A percentile compares a stretch with the other conserved stretches of the same genome.
phyloP scores from a whole-genome alignment of 768 basidiomycete species.

The Pleurotus giganteus region DNA sequence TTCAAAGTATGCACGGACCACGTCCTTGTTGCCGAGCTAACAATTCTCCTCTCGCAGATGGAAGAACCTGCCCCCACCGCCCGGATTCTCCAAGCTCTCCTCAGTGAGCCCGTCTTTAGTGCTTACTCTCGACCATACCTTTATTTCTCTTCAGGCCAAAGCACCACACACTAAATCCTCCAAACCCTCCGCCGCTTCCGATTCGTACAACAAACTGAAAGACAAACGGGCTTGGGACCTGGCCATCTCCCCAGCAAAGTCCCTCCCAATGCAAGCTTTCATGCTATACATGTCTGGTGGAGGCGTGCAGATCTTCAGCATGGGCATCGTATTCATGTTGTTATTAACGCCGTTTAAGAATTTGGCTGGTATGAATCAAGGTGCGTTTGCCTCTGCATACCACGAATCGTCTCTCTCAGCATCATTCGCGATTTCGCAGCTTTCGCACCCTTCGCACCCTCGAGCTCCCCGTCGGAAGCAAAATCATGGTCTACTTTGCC shows the following conservation, averaged over 20 bases:
- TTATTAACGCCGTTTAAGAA: conserved; percentile 86
- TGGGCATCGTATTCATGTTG: conserved; percentile 95
- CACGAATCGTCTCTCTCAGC: neutral
- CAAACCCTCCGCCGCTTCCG: conserved; percentile 30
- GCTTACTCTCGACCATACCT: neutral
- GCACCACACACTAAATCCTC: conserved; percentile 25
- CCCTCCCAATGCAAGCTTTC: conserved; percentile 94
- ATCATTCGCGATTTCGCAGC: conserved; percentile 38
- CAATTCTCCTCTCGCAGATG: neutral
- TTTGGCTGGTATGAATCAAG: conserved; percentile 70
- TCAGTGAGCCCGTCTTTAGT: neutral
- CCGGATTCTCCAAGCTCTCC: conserved; percentile 7
- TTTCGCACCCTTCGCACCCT: conserved; percentile 73
- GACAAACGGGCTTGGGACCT: conserved; percentile 84
- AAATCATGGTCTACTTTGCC: conserved; percentile 54
- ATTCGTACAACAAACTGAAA: conserved; percentile 66
- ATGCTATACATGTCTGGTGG: conserved; percentile 99
- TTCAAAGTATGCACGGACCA: conserved; percentile 1
- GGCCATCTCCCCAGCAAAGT: conserved; percentile 82
- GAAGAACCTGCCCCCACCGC: conserved; percentile 11
- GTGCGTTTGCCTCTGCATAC: conserved; percentile 39
- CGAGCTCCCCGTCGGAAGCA: conserved; percentile 42
- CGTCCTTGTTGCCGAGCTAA: neutral
- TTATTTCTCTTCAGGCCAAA: conserved; percentile 35
- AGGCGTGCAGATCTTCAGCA: conserved; percentile 94